Evolutionary conservation across 2,329 filamentous ascomycete species (phyloP).

Genomic region (Fusarium napiforme): DNA sequence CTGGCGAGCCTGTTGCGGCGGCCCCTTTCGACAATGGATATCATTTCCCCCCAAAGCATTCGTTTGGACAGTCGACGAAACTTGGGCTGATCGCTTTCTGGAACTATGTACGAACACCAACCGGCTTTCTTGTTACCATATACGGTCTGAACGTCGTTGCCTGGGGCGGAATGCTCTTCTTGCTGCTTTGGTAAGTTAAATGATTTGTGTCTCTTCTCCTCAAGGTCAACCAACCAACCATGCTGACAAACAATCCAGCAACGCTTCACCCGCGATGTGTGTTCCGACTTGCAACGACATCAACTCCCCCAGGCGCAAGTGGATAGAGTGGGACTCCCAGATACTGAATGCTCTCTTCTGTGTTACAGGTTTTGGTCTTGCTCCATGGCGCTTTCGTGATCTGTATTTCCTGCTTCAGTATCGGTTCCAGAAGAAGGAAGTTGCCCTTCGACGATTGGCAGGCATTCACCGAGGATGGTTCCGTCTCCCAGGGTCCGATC

Average conservation of each 20-base stretch:
- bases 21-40: slow-evolving; percentile 71
- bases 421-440: slow-evolving; percentile 62
- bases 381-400: slow-evolving; percentile 87
- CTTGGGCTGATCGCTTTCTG: slow-evolving; percentile 72
- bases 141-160: slow-evolving; percentile 87
- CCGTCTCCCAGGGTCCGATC: slow-evolving; percentile 73
- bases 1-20: slow-evolving; percentile 45
- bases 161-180: slow-evolving; percentile 92
- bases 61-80: slow-evolving; percentile 67
- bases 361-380: slow-evolving; percentile 84
- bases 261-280: slow-evolving; percentile 74
- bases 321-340: slow-evolving; percentile 88
- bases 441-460: slow-evolving; percentile 74
- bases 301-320: slow-evolving; percentile 79
- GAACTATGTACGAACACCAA: slow-evolving; percentile 78
- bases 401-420: slow-evolving; percentile 77
- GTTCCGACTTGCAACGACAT: slow-evolving; percentile 75
- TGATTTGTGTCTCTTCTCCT: background rate
- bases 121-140: slow-evolving; percentile 80
- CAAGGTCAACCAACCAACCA: background rate
- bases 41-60: slow-evolving; percentile 71
- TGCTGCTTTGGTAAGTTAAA: slow-evolving; percentile 77
- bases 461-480: slow-evolving; percentile 83
- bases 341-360: slow-evolving; percentile 85
- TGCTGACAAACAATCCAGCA: slow-evolving; percentile 32